These are phyloP conservation scores for Clohesyomyces aquaticus DNA, from an alignment of 495 filamentous ascomycete species.

Conservation along the genomic window DNA sequence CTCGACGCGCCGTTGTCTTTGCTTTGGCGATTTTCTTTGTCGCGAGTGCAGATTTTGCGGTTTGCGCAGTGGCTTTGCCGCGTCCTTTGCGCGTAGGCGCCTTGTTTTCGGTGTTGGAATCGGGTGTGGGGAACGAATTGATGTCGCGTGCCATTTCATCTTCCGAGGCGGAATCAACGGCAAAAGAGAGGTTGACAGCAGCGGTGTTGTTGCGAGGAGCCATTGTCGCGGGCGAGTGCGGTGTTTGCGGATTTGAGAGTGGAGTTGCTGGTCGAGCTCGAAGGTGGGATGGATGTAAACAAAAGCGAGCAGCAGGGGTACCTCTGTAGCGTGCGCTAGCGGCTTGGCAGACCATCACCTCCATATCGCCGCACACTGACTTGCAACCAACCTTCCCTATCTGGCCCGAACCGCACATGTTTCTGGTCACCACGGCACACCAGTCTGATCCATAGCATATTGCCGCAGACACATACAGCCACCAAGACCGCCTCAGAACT, in stretches of 20 bases:
- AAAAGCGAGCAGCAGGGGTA: conserved; percentile 1
- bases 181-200: conserved; percentile 62
- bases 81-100: conserved; percentile 36
- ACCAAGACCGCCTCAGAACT: too few species aligned
- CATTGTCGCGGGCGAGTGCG: conserved; percentile 48
- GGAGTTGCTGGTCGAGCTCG: neutral
- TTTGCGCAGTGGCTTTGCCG: conserved; percentile 30
- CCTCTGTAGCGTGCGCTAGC: neutral
- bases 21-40: conserved; percentile 25
- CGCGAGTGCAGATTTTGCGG: conserved; percentile 30
- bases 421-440: too few species aligned
- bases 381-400: too few species aligned
- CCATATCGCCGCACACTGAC: too few species aligned
- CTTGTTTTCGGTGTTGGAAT: conserved; percentile 43
- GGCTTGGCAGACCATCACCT: neutral
- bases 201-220: conserved; percentile 57
- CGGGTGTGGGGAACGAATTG: conserved; percentile 47
- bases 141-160: conserved; percentile 53
- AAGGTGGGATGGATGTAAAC: conserved; percentile 26
- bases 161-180: conserved; percentile 71
- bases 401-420: too few species aligned
- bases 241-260: neutral
- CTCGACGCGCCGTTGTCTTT: conserved; percentile 38
- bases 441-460: too few species aligned
- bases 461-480: too few species aligned